Evolutionary conservation across 1,284 basidiomycete genomes (phyloP).

Genomic region (Ganoderma sp.): DNA sequence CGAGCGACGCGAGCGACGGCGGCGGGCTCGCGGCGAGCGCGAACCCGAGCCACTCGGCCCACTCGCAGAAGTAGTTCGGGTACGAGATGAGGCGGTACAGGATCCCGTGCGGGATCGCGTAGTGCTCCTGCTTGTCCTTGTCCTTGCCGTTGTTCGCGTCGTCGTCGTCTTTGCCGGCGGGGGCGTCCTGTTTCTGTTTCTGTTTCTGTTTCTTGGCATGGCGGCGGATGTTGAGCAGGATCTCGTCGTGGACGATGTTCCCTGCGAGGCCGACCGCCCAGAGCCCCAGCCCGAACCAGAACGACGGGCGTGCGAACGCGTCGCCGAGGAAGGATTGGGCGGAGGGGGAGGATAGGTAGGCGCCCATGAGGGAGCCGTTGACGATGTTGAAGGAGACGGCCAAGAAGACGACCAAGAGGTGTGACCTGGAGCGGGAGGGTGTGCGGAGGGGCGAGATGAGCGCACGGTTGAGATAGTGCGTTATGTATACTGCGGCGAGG

Average conservation of each 20-base stretch:
- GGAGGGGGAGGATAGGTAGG: slow-evolving; percentile 66
- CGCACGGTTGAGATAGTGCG: slow-evolving; percentile 87
- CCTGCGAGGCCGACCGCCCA: slow-evolving; percentile 78
- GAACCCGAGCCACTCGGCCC: slow-evolving; percentile 86
- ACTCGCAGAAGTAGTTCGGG: slow-evolving; percentile 94
- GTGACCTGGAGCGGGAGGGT: slow-evolving; percentile 79
- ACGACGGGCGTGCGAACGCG: slow-evolving; percentile 49
- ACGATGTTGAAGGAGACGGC: slow-evolving; percentile 73
- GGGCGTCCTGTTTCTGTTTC: not conserved
- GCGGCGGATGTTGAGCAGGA: slow-evolving; percentile 77
- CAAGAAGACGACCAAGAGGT: slow-evolving; percentile 66
- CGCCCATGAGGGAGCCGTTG: slow-evolving; percentile 76
- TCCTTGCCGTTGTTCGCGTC: slow-evolving; percentile 29
- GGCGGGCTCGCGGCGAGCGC: slow-evolving; percentile 66
- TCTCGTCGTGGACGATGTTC: slow-evolving; percentile 89
- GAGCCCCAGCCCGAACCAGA: slow-evolving; percentile 66
- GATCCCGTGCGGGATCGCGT: slow-evolving; percentile 83
- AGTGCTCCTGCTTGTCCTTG: slow-evolving; percentile 52
- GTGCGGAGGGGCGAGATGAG: slow-evolving; percentile 83
- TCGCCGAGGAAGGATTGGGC: slow-evolving; percentile 49
- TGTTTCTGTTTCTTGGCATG: slow-evolving; percentile 40
- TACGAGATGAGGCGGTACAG: slow-evolving; percentile 85
- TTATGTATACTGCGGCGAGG: slow-evolving; percentile 65
- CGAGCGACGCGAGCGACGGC: slow-evolving; percentile 40
- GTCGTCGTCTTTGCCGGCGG: slow-evolving; percentile 12